These are phyloP conservation scores for Omphalotus guepiniiformis DNA, from an alignment of 768 basidiomycete genomes.

Conservation along the genomic window DNA sequence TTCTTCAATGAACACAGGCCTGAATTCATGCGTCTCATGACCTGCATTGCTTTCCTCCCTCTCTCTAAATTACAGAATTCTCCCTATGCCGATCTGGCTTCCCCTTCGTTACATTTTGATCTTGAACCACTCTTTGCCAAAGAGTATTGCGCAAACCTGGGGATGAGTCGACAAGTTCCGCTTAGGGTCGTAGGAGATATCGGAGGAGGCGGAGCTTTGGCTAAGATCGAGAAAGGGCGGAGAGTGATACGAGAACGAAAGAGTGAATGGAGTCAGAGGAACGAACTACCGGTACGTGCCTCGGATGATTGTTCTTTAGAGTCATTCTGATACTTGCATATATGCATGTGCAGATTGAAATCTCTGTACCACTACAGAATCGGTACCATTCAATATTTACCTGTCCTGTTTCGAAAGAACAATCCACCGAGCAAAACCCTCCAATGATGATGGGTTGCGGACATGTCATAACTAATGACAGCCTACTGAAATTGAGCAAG, in stretches of 20 bases:
- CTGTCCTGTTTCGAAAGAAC: conserved; percentile 97
- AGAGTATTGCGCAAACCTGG: conserved; percentile 84
- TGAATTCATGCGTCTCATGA: conserved; percentile 69
- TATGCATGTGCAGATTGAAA: conserved; percentile 72
- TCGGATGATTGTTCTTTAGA: neutral
- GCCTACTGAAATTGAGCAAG: conserved; percentile 85
- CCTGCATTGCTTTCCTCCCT: conserved; percentile 69
- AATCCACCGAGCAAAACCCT: conserved; percentile 88
- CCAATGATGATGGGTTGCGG: conserved; percentile 98
- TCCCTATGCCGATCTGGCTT: conserved; percentile 72
- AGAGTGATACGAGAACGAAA: conserved; percentile 91
- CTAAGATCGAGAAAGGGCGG: conserved; percentile 90
- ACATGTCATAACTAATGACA: conserved; percentile 92
- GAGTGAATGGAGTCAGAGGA: conserved; percentile 87
- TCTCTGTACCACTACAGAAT: conserved; percentile 80
- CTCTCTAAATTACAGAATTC: conserved; percentile 58
- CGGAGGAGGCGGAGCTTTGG: conserved; percentile 87
- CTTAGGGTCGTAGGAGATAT: conserved; percentile 89
- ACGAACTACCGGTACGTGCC: conserved; percentile 77
- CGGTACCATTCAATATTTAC: conserved; percentile 97
- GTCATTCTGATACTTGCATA: conserved; percentile 1
- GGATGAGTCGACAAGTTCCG: conserved; percentile 87
- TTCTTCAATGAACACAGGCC: conserved; percentile 58
- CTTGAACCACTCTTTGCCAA: conserved; percentile 81
- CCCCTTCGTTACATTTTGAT: conserved; percentile 68